Conservation (phyloP, 2,329 filamentous ascomycete species). For the Fusarium metavorans region DNA sequence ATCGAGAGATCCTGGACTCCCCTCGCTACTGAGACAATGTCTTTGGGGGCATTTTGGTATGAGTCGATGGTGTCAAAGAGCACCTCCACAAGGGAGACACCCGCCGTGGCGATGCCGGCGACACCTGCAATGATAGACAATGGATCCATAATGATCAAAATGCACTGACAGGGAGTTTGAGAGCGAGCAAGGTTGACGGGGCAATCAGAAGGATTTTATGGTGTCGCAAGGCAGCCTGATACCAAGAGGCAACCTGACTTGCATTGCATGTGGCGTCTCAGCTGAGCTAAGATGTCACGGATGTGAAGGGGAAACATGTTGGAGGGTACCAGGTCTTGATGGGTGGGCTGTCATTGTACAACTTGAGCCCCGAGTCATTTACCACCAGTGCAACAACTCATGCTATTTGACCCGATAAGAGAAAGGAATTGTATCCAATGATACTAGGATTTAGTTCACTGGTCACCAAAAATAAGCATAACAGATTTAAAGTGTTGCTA, state of each 20-base stretch:
- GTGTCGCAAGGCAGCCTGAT: not conserved
- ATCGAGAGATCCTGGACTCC: not conserved
- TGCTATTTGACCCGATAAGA: not conserved
- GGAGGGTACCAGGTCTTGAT: not conserved
- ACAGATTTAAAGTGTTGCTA: too few species aligned
- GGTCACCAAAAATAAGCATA: not conserved
- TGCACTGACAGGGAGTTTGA: not conserved
- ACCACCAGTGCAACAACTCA: not conserved
- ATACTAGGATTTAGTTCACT: not conserved
- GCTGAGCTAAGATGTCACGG: not conserved
- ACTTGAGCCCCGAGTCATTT: not conserved
- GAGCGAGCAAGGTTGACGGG: not conserved
- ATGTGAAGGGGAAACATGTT: not conserved
- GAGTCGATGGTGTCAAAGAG: not conserved
- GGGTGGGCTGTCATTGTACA: not conserved
- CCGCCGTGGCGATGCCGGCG: not conserved
- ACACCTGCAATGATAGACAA: not conserved
- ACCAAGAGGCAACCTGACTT: not conserved
- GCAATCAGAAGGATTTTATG: not conserved
- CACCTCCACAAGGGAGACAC: not conserved
- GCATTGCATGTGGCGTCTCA: not conserved
- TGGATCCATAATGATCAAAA: not conserved
- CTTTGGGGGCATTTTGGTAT: not conserved
- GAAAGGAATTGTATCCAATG: too few species aligned
- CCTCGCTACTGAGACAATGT: not conserved